Percentiles rank a stretch among this genome's conserved stretches.
These are phyloP conservation scores for Crithidia fasciculata DNA, from an alignment of 208 protist genomes.

Conservation along the genomic window DNA sequence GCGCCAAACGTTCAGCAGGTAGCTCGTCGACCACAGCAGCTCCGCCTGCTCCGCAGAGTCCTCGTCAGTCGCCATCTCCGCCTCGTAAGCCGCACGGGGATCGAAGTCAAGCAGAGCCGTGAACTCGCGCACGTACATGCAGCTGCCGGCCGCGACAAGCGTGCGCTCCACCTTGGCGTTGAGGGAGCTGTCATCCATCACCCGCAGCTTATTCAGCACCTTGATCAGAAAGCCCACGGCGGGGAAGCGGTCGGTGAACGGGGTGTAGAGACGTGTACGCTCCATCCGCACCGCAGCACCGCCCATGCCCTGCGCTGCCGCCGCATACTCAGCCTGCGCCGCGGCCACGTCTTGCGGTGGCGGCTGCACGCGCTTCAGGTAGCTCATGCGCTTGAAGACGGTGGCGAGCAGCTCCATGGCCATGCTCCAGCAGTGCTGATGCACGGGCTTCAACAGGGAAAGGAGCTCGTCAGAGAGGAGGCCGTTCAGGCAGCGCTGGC, in stretches of 20 bases:
- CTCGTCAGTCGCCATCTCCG: constrained; percentile 41
- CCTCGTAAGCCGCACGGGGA: constrained; percentile 56
- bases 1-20: constrained; percentile 77
- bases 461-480: constrained; percentile 73
- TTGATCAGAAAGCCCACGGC: constrained; percentile 71
- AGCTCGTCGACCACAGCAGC: constrained; percentile 73
- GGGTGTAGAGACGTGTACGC: constrained; percentile 28
- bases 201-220: constrained; percentile 87
- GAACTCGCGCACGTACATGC: constrained; percentile 83
- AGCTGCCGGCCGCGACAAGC: constrained; percentile 72
- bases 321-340: constrained; percentile 15
- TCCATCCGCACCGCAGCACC: not conserved
- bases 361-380: constrained; percentile 71
- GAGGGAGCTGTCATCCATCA: constrained; percentile 76
- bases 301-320: not conserved
- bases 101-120: constrained; percentile 78
- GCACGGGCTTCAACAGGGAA: constrained; percentile 77
- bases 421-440: constrained; percentile 75
- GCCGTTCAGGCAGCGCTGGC: constrained; percentile 63
- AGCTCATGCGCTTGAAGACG: constrained; percentile 72
- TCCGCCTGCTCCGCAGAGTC: constrained; percentile 36
- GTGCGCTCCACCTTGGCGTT: constrained; percentile 80
- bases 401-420: constrained; percentile 66
- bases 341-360: constrained; percentile 27
- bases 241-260: constrained; percentile 70